Percentiles rank a stretch among this genome's conserved stretches.
These are phyloP conservation scores for Amesomyces nigricolor DNA, from an alignment of 2,329 filamentous ascomycete species.

Conservation along the genomic window DNA sequence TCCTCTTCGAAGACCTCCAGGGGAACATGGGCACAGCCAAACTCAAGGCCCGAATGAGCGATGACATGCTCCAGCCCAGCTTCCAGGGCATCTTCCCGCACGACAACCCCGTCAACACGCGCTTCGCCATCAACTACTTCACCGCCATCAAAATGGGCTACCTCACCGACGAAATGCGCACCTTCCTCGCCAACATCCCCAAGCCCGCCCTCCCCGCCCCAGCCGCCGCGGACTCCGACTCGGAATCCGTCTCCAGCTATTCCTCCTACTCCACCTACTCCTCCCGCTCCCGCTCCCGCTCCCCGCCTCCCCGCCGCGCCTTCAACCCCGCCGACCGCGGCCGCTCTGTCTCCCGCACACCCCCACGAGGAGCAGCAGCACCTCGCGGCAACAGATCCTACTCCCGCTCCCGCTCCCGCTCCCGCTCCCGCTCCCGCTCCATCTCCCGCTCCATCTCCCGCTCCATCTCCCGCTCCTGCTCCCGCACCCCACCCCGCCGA, in stretches of 20 bases:
- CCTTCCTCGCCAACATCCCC: slow-evolving; percentile 81
- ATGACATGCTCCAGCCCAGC: slow-evolving; percentile 70
- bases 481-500: slow-evolving; percentile 12
- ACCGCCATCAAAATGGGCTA: slow-evolving; percentile 95
- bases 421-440: slow-evolving; percentile 24
- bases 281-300: slow-evolving; percentile 43
- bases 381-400: slow-evolving; percentile 21
- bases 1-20: slow-evolving; percentile 85
- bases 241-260: slow-evolving; percentile 71
- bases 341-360: slow-evolving; percentile 30
- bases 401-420: slow-evolving; percentile 21
- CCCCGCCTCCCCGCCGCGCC: slow-evolving; percentile 33
- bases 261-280: slow-evolving; percentile 66
- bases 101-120: slow-evolving; percentile 82
- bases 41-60: slow-evolving; percentile 68
- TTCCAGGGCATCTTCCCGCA: slow-evolving; percentile 84
- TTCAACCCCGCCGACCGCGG: slow-evolving; percentile 35
- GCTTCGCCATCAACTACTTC: slow-evolving; percentile 99
- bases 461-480: slow-evolving; percentile 16
- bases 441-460: slow-evolving; percentile 13
- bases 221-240: slow-evolving; percentile 55
- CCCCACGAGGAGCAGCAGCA: slow-evolving; percentile 11
- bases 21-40: slow-evolving; percentile 82
- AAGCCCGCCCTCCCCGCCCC: slow-evolving; percentile 73
- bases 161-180: slow-evolving; percentile 91